A percentile compares a stretch with the other conserved stretches of the same genome.
Evolutionary conservation across 75 land plant species (phyloP).

Genomic region (Picea glauca): DNA sequence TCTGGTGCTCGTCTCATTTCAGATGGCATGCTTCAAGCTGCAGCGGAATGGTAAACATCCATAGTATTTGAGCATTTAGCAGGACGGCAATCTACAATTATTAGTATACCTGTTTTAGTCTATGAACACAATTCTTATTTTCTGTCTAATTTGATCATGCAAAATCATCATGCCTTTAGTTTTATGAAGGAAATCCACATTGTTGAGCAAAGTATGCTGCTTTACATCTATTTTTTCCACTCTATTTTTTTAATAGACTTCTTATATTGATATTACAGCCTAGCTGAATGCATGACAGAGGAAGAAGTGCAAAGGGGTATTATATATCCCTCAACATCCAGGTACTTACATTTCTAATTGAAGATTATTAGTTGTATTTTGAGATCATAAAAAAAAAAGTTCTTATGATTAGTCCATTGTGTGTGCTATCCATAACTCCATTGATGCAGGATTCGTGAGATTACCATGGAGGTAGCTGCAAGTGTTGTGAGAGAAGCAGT

Average conservation of each 20-base stretch:
- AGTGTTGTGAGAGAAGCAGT: conserved; percentile 88
- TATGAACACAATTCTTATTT: neutral
- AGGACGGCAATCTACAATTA: too few relatives aligned
- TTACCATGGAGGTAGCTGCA: conserved; percentile 87
- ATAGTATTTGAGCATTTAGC: neutral
- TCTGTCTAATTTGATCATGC: neutral
- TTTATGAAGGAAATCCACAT: too few relatives aligned
- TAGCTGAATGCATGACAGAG: conserved; percentile 89
- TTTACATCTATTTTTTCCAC: neutral
- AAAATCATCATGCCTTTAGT: neutral
- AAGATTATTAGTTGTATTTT: neutral
- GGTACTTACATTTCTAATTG: conserved; percentile 29
- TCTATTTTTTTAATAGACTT: neutral
- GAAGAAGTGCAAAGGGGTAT: conserved; percentile 76
- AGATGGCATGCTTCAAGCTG: conserved; percentile 98
- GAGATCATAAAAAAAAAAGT: neutral
- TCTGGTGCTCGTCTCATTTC: conserved; percentile 80
- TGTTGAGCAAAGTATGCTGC: too few relatives aligned
- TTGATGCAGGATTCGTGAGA: conserved; percentile 76
- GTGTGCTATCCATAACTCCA: neutral
- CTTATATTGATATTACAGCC: conserved; percentile 30
- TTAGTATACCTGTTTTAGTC: neutral
- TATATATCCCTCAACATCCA: conserved; percentile 85
- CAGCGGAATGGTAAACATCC: conserved; percentile 78
- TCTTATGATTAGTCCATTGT: conserved; percentile 4